Percentiles rank a stretch among this genome's conserved stretches.
phyloP scores from a whole-genome alignment of 2,329 filamentous ascomycete species.

The Colletotrichum siamense region DNA sequence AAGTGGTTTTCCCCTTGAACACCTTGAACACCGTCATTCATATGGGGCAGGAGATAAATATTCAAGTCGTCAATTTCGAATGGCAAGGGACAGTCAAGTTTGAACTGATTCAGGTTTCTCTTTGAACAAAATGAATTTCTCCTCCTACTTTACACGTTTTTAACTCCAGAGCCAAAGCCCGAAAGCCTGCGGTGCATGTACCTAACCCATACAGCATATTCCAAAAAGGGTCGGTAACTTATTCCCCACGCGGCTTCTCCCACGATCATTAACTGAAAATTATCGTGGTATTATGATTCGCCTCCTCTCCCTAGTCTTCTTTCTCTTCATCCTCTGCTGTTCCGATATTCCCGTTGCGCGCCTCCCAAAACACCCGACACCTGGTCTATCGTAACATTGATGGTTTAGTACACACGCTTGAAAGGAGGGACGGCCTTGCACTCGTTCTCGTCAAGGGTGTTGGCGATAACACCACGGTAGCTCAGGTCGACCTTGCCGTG shows the following conservation, averaged over 20 bases:
- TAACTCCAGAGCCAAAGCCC: constrained; percentile 21
- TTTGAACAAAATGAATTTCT: constrained; percentile 22
- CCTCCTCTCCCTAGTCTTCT: not conserved
- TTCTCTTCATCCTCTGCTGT: not conserved
- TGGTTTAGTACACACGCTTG: constrained; percentile 83
- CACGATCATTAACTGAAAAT: constrained; percentile 13
- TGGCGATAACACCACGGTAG: constrained; percentile 83
- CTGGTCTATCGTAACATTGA: constrained; percentile 19
- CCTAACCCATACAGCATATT: constrained; percentile 3
- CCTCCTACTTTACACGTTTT: constrained; percentile 22
- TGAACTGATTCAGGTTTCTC: not conserved
- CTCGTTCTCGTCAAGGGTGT: constrained; percentile 92
- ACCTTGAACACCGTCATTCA: not conserved
- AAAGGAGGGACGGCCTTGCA: constrained; percentile 97
- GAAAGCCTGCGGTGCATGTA: constrained; percentile 15
- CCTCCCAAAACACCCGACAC: constrained; percentile 11
- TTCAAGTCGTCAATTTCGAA: not conserved
- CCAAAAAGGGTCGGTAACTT: not conserved
- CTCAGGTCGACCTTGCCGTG: constrained; percentile 86
- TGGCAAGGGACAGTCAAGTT: not conserved
- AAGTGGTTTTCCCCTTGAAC: not conserved
- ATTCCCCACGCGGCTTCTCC: not conserved
- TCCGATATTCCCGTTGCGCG: not conserved
- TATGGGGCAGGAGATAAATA: not conserved
- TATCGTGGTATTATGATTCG: constrained; percentile 18